Conservation (phyloP, 2,329 filamentous ascomycete genomes). For the Fusarium succisae region DNA sequence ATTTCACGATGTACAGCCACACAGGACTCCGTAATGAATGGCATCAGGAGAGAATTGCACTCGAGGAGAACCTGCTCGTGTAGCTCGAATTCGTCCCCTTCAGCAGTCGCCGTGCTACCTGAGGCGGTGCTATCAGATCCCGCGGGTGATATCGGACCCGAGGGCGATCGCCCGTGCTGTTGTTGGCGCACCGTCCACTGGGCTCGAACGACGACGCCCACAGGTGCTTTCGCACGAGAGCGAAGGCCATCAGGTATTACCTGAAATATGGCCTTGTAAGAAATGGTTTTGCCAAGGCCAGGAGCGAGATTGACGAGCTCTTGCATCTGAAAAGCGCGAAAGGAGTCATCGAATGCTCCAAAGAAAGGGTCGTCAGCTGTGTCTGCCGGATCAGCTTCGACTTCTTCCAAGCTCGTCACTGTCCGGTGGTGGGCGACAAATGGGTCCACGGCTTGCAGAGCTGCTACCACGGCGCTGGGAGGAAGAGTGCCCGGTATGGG, state of each 20-base stretch:
- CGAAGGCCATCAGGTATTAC: conserved; percentile 52
- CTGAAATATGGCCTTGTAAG: conserved; percentile 57
- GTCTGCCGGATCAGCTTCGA: conserved; percentile 45
- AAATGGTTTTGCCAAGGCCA: conserved; percentile 52
- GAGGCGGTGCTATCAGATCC: conserved; percentile 42
- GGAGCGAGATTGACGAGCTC: conserved; percentile 51
- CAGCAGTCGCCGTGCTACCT: conserved; percentile 37
- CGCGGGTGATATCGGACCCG: conserved; percentile 35
- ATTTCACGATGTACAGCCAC: conserved; percentile 45
- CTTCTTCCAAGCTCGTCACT: conserved; percentile 49
- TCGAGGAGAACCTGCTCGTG: conserved; percentile 47
- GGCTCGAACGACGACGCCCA: conserved; percentile 55
- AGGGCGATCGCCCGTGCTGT: conserved; percentile 17
- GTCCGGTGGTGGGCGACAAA: conserved; percentile 54
- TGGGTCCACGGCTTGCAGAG: conserved; percentile 53
- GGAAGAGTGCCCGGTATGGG: conserved; percentile 54
- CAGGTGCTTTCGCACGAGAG: conserved; percentile 54
- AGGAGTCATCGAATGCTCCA: conserved; percentile 48
- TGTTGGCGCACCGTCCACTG: conserved; percentile 46
- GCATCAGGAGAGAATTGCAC: conserved; percentile 49
- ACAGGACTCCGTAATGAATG: conserved; percentile 46
- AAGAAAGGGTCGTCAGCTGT: conserved; percentile 56
- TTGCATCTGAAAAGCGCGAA: conserved; percentile 47
- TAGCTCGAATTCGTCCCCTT: conserved; percentile 47
- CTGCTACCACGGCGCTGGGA: conserved; percentile 50